These are phyloP conservation scores for Cladobotryum mycophilum DNA, from an alignment of 2,329 filamentous ascomycete species.

Conservation along the genomic window DNA sequence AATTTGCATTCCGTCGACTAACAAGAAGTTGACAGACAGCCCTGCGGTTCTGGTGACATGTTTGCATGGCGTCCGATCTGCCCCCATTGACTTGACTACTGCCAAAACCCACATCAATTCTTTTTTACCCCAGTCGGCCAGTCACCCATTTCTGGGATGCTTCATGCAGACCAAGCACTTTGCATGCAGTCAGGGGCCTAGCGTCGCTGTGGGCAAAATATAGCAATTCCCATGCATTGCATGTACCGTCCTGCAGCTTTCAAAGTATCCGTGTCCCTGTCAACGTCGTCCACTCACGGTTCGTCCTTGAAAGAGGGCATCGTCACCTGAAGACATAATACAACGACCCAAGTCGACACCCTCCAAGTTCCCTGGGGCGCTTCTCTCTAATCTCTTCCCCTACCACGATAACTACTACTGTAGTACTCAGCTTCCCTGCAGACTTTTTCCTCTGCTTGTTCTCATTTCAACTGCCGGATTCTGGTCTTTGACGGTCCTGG, in stretches of 20 bases:
- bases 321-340: constrained; percentile 25
- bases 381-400: background rate
- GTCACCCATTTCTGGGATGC: too few relatives aligned
- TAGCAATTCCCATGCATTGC: constrained; percentile 12
- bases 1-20: background rate
- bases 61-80: constrained; percentile 12
- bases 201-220: constrained; percentile 15
- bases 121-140: background rate
- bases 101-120: constrained; percentile 1
- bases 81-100: constrained; percentile 10
- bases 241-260: constrained; percentile 20
- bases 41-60: background rate
- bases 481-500: background rate
- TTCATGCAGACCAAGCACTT: background rate
- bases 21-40: too few relatives aligned
- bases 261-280: constrained; percentile 21
- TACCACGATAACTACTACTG: background rate
- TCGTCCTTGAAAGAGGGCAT: constrained; percentile 18
- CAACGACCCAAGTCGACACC: constrained; percentile 4
- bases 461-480: background rate
- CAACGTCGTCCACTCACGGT: constrained; percentile 23
- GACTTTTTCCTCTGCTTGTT: background rate
- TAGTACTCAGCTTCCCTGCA: background rate
- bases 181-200: constrained; percentile 1
- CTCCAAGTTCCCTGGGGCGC: background rate